phyloP scores from a whole-genome alignment of 129 eudicot genomes.

The Artemisia annua region DNA sequence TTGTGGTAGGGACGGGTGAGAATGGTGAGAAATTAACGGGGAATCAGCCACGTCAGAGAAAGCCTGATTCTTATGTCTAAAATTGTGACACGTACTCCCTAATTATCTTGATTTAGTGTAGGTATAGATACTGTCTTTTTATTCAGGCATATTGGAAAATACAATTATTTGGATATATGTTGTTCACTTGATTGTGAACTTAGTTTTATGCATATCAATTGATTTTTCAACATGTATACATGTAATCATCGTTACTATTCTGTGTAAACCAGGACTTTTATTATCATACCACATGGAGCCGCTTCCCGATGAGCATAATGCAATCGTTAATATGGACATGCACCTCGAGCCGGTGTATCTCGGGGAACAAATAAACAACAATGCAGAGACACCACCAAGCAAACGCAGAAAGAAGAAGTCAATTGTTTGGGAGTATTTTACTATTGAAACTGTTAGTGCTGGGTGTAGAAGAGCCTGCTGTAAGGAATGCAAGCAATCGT shows the following conservation, averaged over 20 bases:
- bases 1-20: too few species aligned
- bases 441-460: constrained; percentile 65
- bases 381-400: constrained; percentile 35
- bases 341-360: constrained; percentile 45
- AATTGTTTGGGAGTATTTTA: constrained; percentile 95
- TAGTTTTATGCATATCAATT: too few species aligned
- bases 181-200: not conserved
- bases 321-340: constrained; percentile 43
- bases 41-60: too few species aligned
- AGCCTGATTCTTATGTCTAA: too few species aligned
- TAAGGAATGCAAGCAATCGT: constrained; percentile 89
- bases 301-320: constrained; percentile 35
- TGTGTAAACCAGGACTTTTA: constrained; percentile 25
- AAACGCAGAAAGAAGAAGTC: constrained; percentile 93
- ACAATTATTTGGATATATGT: not conserved
- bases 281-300: constrained; percentile 29
- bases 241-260: not conserved
- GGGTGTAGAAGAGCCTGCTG: constrained; percentile 87
- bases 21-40: too few species aligned
- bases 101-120: too few species aligned
- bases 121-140: too few species aligned
- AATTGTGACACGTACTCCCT: too few species aligned
- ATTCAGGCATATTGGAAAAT: too few species aligned
- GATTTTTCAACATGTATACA: too few species aligned
- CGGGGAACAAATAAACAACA: constrained; percentile 26